Base-by-base conservation (phyloP, 1,284 basidiomycete genomes). In the Calocybe gambosa region DNA sequence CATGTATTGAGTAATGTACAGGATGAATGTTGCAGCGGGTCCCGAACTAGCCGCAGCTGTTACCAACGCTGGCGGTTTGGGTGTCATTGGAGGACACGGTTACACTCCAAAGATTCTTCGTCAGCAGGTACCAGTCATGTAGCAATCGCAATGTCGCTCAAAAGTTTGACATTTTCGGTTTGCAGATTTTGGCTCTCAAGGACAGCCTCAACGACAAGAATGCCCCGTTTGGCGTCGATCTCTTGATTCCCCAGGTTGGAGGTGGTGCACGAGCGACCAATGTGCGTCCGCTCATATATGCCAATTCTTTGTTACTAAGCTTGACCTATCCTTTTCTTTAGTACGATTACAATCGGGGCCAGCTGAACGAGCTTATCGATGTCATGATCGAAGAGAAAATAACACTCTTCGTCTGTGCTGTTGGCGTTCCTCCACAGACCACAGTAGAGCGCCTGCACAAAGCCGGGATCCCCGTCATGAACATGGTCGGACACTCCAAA, bases 401-500 rank as follows among this genome's bases (percentile, higher is more conserved):
- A 0, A 67, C 76, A 18, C 76, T 94, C 5, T 94, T 94, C 61
- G 91, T 94, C 43, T 93, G 84, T 53, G 91, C 89, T 25, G 75
- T 90, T 40, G 91, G 91, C 53, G 81, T 93, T 1, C 91, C 91
- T 0, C 87, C 91, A 4, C 78, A 77, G 56, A 72, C 77, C 51
- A 82, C 76, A 18, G 88, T 93, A 19, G 87, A 93, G 36, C 78
- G 72, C 55, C 71, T 93, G 29, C 91, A 93, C 70, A 68, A 77
- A 54, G 85, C 85, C 6, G 83, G 86, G 8, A 92, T 93, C 52
- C 74, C 80, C 25, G 74, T 92, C 50, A 89, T 91, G 87, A 93
- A 93, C 53, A 94, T 94, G 89, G 84, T 95, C 53, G 91, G 90
- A 13, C 85, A 89, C 62, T 88, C 88, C 4, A 93, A 89, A 63